Evolutionary conservation across 2,329 filamentous ascomycete species (phyloP).

Genomic region (Calonectria naviculata): DNA sequence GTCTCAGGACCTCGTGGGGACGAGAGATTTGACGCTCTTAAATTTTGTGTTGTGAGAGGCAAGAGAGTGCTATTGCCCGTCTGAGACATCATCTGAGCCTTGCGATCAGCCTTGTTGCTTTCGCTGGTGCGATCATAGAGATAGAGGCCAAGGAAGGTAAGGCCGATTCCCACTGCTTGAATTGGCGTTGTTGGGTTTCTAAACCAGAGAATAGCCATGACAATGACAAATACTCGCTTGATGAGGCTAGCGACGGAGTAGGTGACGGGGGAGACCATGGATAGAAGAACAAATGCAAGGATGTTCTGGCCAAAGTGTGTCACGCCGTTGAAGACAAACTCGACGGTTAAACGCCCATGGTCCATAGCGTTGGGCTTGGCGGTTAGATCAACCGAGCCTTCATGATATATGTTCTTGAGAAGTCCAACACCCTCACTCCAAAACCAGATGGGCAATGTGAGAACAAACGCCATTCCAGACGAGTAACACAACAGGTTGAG

Average conservation of each 20-base stretch:
- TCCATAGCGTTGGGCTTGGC: conserved; percentile 75
- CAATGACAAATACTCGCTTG: conserved; percentile 97
- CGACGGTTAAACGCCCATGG: conserved; percentile 78
- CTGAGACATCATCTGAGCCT: conserved; percentile 73
- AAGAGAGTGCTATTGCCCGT: conserved; percentile 63
- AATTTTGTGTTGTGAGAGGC: conserved; percentile 66
- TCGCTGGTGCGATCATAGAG: conserved; percentile 94
- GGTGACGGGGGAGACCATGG: conserved; percentile 94
- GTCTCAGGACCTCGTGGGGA: conserved; percentile 40
- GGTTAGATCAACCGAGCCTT: conserved; percentile 77
- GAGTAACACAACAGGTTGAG: conserved; percentile 97
- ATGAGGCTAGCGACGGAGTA: conserved; percentile 97
- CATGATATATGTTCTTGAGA: conserved; percentile 80
- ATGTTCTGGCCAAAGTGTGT: conserved; percentile 98
- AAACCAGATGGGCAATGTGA: conserved; percentile 93
- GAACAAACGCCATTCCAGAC: conserved; percentile 89
- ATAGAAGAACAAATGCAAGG: conserved; percentile 90
- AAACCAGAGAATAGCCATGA: conserved; percentile 97
- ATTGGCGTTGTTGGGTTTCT: conserved; percentile 85
- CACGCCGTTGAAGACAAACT: conserved; percentile 96
- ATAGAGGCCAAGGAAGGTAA: conserved; percentile 94
- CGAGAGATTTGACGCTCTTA: conserved; percentile 30
- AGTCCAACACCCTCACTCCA: conserved; percentile 87
- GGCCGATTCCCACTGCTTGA: conserved; percentile 84
- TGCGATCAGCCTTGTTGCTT: conserved; percentile 86